These are phyloP conservation scores for Backusella sp. DNA, from an alignment of 192 early-diverging fungal species.

Conservation along the genomic window DNA sequence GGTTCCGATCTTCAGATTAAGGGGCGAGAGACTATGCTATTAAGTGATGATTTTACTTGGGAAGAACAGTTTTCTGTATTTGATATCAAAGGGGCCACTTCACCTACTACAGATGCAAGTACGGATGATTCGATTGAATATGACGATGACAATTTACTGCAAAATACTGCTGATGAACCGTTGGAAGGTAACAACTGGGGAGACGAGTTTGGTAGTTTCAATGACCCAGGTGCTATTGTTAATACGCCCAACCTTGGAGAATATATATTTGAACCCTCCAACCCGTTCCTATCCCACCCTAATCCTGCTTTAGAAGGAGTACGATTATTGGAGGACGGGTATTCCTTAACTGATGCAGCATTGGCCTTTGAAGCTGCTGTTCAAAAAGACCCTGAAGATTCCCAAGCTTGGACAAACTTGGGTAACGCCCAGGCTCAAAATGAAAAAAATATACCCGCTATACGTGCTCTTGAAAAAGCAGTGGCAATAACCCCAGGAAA, in stretches of 20 bases:
- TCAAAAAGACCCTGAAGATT: slow-evolving; percentile 72
- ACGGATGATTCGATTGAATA: slow-evolving; percentile 45
- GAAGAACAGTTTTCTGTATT: slow-evolving; percentile 56
- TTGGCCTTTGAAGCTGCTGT: slow-evolving; percentile 91
- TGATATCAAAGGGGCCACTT: slow-evolving; percentile 7
- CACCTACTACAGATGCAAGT: slow-evolving; percentile 29
- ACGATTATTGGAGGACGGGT: slow-evolving; percentile 47
- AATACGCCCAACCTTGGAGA: slow-evolving; percentile 63
- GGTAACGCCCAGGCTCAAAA: slow-evolving; percentile 95
- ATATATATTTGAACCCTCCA: slow-evolving; percentile 81
- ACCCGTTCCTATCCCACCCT: slow-evolving; percentile 64
- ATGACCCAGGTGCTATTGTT: slow-evolving; percentile 27
- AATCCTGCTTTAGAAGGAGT: slow-evolving; percentile 62
- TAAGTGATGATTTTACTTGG: slow-evolving; percentile 45
- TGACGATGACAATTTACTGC: neutral
- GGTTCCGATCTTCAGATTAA: slow-evolving; percentile 63
- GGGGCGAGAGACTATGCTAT: slow-evolving; percentile 38
- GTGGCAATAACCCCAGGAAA: slow-evolving; percentile 70
- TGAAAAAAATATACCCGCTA: slow-evolving; percentile 93
- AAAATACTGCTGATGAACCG: neutral
- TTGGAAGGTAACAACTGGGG: slow-evolving; percentile 40
- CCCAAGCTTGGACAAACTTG: slow-evolving; percentile 83
- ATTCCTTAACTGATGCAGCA: slow-evolving; percentile 76
- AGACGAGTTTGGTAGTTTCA: slow-evolving; percentile 45
- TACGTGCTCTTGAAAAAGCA: slow-evolving; percentile 85